Evolutionary conservation across 78 protist species (phyloP), one percentile per base, ranked within the genome.

Genomic region (Polysphondylium violaceum): DNA sequence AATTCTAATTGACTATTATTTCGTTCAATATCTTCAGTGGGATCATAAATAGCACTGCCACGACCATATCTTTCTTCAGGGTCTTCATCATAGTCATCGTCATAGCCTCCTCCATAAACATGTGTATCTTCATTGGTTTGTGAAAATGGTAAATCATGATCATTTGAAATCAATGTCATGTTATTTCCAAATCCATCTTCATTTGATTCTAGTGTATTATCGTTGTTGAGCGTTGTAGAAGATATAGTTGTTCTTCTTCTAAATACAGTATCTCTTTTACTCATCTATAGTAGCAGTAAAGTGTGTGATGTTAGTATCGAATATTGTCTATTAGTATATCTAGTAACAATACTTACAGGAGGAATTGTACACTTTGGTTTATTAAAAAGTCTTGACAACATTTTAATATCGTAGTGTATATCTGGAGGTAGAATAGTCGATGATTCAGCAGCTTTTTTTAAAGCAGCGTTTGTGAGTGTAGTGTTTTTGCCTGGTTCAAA

Each of bases 351-450:
- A 58, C 92, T 65, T 58, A 86, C 72, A 33, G 87, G 76, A 33
- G 87, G 87, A 5, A 89, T 71, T 11, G 44, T 67, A 72, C 91
- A 94, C 19, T 90, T 40, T 38, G 97, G 94, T 65, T 92, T 92
- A 64, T 55, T 73, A 35, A 95, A 95, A 41, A 95, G 53, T 38
- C 92, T 75, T 19, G 91, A 29, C 14, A 95, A 59, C 27, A 14
- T 23, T 17, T 56, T 56, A 27, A 58, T 38, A 29, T 53, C 58
- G 29, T 56, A 93, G 58, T 95, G 95, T 36, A 79, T 53, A 51
- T 95, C 97, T 16, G 76, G 92, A 40, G 97, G 96, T 23, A 95
- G 78, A 7, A 68, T 55, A 25, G 85, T 63, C n/a, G 75, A 38
- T 2, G 27, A 59, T 67, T 60, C 90, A 8, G 40, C 59, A 27